A percentile compares a stretch with the other conserved stretches of the same genome.
phyloP scores from a whole-genome alignment of 129 eudicot species.

The Gnaphalium uliginosum region DNA sequence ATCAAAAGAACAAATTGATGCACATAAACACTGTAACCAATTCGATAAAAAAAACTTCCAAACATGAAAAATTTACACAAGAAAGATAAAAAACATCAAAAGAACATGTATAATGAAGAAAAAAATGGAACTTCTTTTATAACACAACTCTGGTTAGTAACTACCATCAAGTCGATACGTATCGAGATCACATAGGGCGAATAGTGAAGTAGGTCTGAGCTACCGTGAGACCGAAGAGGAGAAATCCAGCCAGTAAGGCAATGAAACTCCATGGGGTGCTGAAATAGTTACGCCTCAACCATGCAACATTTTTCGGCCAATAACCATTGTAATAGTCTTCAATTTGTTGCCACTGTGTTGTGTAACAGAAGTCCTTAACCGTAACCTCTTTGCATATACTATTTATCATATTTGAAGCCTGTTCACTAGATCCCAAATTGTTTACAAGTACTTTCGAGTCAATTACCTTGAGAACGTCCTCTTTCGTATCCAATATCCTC shows the following conservation, averaged over 20 bases:
- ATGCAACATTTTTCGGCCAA: too few relatives aligned
- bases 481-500: background rate
- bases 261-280: background rate
- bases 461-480: constrained; percentile 10
- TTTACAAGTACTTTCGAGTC: constrained; percentile 3
- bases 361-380: too few relatives aligned
- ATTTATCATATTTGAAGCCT: too few relatives aligned
- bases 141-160: background rate
- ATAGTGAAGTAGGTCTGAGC: background rate
- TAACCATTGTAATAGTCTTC: too few relatives aligned
- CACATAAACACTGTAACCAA: too few relatives aligned
- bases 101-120: background rate
- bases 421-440: background rate
- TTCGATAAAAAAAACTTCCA: too few relatives aligned
- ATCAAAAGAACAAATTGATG: too few relatives aligned
- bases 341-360: too few relatives aligned
- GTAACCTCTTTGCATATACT: too few relatives aligned
- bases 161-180: background rate
- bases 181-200: background rate
- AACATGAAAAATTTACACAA: too few relatives aligned
- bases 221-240: background rate
- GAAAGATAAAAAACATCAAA: too few relatives aligned
- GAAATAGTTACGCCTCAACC: background rate
- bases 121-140: too few relatives aligned
- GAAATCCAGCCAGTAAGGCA: background rate